Percentiles rank a stretch among this genome's conserved stretches.
phyloP scores from a whole-genome alignment of 441 rosid species.

The Lepidium campestre region DNA sequence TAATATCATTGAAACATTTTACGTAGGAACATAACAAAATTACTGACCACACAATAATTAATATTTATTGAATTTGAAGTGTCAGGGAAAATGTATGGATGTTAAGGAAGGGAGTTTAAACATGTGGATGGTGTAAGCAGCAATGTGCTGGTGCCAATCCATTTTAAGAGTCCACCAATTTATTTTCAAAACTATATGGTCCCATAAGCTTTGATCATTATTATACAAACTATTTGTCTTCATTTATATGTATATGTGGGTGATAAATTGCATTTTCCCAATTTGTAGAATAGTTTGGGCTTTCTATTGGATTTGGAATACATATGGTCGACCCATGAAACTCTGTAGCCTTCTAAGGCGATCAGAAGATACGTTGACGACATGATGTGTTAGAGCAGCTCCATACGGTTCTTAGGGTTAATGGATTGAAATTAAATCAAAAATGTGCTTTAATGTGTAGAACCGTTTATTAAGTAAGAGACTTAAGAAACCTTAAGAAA shows the following conservation, averaged over 20 bases:
- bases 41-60: background rate
- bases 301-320: too few species aligned
- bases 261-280: background rate
- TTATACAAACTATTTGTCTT: background rate
- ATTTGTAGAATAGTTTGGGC: too few species aligned
- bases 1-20: background rate
- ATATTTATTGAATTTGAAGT: background rate
- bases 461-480: too few species aligned
- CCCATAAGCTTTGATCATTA: background rate
- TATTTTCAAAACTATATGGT: background rate
- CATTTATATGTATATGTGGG: too few species aligned
- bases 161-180: background rate
- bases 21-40: background rate
- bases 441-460: too few species aligned
- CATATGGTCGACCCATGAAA: too few species aligned
- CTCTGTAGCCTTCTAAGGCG: background rate
- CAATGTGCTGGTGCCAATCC: background rate
- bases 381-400: background rate
- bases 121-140: constrained; percentile 16
- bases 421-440: too few species aligned
- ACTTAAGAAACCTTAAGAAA: too few species aligned
- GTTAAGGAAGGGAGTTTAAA: background rate
- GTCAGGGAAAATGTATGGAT: constrained; percentile 10
- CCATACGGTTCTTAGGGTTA: background rate
- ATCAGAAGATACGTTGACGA: background rate